These are phyloP conservation scores for Dendrobium officinale DNA, from an alignment of 106 monocot genomes.

Conservation along the genomic window DNA sequence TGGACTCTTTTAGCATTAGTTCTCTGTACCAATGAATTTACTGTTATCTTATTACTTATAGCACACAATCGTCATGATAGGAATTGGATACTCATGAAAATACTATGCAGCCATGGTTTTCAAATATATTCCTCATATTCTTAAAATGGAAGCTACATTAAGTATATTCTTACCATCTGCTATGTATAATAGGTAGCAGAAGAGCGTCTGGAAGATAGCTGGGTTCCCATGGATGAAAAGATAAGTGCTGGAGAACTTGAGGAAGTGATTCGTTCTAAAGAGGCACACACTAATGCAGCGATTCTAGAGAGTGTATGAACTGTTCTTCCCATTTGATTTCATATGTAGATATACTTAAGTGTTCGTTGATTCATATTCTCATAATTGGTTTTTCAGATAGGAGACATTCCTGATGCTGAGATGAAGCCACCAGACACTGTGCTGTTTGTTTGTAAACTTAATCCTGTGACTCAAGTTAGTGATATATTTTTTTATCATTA, in stretches of 20 bases:
- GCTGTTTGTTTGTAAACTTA: slow-evolving; percentile 98
- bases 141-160: neutral
- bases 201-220: slow-evolving; percentile 91
- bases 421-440: slow-evolving; percentile 96
- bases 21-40: neutral
- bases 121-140: neutral
- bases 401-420: slow-evolving; percentile 98
- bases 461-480: slow-evolving; percentile 88
- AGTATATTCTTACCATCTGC: neutral
- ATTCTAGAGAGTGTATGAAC: slow-evolving; percentile 88
- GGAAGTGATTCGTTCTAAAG: slow-evolving; percentile 64
- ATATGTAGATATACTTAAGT: neutral
- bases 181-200: slow-evolving; percentile 49
- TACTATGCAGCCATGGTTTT: neutral
- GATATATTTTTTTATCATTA: neutral
- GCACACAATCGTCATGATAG: neutral
- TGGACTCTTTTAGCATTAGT: neutral
- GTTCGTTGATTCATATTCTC: neutral
- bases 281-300: slow-evolving; percentile 95
- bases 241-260: slow-evolving; percentile 69
- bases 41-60: neutral
- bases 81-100: neutral
- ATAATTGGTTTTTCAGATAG: slow-evolving; percentile 40
- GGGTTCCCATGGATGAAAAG: slow-evolving; percentile 91
- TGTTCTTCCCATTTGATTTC: neutral